These are phyloP conservation scores for Blumeria hordei DNA, from an alignment of 2,329 filamentous ascomycete species.

Conservation along the genomic window DNA sequence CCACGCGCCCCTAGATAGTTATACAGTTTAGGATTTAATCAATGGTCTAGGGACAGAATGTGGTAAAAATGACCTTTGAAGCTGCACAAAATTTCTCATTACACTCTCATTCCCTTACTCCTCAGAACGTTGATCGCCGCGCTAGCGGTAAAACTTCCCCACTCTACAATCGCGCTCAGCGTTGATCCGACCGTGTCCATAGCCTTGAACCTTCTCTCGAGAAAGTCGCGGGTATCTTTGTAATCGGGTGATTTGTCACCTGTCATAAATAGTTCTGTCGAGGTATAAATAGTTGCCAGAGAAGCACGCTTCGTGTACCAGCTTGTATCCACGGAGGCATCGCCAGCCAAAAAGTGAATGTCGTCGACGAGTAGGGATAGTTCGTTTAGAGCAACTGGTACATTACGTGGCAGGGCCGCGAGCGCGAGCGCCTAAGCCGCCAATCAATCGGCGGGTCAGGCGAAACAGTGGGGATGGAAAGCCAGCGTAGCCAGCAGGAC, in stretches of 20 bases:
- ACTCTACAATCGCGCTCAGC: slow-evolving; percentile 42
- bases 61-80: background rate
- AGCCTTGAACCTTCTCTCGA: slow-evolving; percentile 47
- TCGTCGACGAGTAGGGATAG: slow-evolving; percentile 70
- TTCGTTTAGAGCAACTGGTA: slow-evolving; percentile 54
- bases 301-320: slow-evolving; percentile 64
- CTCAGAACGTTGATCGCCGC: slow-evolving; percentile 60
- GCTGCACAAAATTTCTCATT: background rate
- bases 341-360: slow-evolving; percentile 70
- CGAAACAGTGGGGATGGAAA: background rate
- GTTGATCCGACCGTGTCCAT: slow-evolving; percentile 35
- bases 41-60: no score
- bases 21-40: no score
- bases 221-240: slow-evolving; percentile 52
- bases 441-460: background rate
- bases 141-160: slow-evolving; percentile 58
- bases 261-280: slow-evolving; percentile 81
- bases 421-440: slow-evolving; percentile 45
- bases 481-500: slow-evolving; percentile 7
- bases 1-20: no score
- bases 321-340: slow-evolving; percentile 53
- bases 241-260: slow-evolving; percentile 57
- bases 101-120: slow-evolving; percentile 64
- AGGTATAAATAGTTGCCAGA: slow-evolving; percentile 44
- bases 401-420: slow-evolving; percentile 65